Base-by-base conservation (phyloP, 139 green algal species). In the Coelastrella sp. region DNA sequence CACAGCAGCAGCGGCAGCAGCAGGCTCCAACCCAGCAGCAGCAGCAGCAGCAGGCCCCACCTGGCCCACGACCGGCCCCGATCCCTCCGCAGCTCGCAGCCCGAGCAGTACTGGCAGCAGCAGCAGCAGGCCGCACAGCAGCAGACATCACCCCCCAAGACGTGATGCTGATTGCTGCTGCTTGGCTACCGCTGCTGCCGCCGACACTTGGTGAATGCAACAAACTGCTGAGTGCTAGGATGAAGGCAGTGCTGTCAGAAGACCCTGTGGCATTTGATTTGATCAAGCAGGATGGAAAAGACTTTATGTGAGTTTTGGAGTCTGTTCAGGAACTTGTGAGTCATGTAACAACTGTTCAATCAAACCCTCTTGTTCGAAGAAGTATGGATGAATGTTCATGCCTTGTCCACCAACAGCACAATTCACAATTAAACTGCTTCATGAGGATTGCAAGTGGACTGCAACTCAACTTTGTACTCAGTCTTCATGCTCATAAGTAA, bases 191-290 rank as follows among this genome's bases (percentile, higher is more conserved):
- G 76, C 22, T 86, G 73, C 60, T 94, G 75, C 88, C 85, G 57
- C 60, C 13, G 7, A 79, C 59, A 19, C n/a, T 60, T 32, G 76
- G 19, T 2, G 88, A 91, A 17, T 83, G 85, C 32, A 94, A 94
- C 89, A 87, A 87, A 60, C 74, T 92, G 84, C 86, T 94, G 85
- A 83, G 80, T n/a, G 73, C 47, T 10, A 47, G 80, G 17, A 92
- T 94, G 80, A 89, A 79, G 57, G 74, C 47, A 4, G 23, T 74
- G 56, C 57, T 89, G 7, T 19, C 22, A 5, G 85, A 22, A 13
- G 92, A 94, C 89, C 89, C 92, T 5, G 77, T 88, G 14, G 92
- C 89, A 0, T 89, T 87, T 73, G 80, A 85, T 20, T 76, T 94
- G 11, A 76, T 90, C 7, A 94, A 94, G 80, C 78, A 91, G 64